phyloP scores from a whole-genome alignment of 1,284 basidiomycete genomes.

The Irpex sp. region DNA sequence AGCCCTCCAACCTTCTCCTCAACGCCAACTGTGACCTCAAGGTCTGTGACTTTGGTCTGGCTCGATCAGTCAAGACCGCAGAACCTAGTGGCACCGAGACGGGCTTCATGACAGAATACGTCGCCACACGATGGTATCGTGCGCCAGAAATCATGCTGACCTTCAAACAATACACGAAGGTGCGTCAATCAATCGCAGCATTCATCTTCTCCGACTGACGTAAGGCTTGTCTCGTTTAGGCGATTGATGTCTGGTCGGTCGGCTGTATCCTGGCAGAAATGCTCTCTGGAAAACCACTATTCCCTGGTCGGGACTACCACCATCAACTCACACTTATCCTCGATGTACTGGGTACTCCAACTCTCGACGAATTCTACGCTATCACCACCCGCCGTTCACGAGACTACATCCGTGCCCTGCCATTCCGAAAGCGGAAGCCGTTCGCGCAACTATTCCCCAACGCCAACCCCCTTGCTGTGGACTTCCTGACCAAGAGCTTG shows the following conservation, averaged over 20 bases:
- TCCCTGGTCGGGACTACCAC: constrained; percentile 96
- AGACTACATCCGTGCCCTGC: constrained; percentile 87
- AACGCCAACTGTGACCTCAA: constrained; percentile 97
- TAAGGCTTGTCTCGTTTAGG: constrained; percentile 36
- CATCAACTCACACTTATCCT: constrained; percentile 91
- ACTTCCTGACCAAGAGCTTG: constrained; percentile 89
- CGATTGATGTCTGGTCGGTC: constrained; percentile 94
- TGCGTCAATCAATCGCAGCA: constrained; percentile 25
- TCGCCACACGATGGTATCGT: constrained; percentile 91
- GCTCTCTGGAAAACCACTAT: constrained; percentile 90
- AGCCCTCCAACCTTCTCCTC: constrained; percentile 92
- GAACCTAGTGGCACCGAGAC: constrained; percentile 82
- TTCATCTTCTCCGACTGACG: constrained; percentile 12
- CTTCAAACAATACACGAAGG: constrained; percentile 95
- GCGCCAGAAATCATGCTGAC: constrained; percentile 97
- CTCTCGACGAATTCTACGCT: constrained; percentile 87
- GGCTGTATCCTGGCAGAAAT: constrained; percentile 98
- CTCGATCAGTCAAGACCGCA: constrained; percentile 82
- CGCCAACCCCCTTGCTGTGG: constrained; percentile 80
- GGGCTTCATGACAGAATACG: constrained; percentile 95
- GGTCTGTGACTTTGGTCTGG: constrained; percentile 88
- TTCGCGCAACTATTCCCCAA: constrained; percentile 85
- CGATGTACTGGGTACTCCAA: constrained; percentile 90
- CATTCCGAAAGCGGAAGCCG: constrained; percentile 80
- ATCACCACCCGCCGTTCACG: constrained; percentile 84